Evolutionary conservation across 768 basidiomycete genomes (phyloP).

Genomic region (Leccinum imitatum): DNA sequence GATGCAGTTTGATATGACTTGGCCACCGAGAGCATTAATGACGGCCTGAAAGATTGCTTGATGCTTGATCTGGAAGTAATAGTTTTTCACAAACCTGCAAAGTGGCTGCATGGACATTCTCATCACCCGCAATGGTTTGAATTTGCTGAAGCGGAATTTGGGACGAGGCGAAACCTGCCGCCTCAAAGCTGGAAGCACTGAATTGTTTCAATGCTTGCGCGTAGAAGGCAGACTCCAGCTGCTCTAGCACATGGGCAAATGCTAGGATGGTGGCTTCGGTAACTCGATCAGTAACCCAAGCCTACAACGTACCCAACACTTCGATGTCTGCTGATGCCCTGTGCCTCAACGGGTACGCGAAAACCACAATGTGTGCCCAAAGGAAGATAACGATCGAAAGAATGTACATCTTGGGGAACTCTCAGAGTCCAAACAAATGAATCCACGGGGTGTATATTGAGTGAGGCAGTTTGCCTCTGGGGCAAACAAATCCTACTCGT

Average conservation of each 20-base stretch:
- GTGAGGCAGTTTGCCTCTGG: constrained; percentile 38
- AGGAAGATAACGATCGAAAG: background rate
- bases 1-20: constrained; percentile 54
- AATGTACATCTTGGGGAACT: constrained; percentile 9
- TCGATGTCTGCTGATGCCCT: constrained; percentile 30
- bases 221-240: constrained; percentile 72
- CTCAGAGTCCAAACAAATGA: constrained; percentile 29
- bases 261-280: constrained; percentile 38
- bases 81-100: constrained; percentile 44
- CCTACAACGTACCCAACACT: constrained; percentile 54
- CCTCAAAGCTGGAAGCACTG: constrained; percentile 56
- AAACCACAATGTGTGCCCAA: background rate
- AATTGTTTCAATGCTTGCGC: constrained; percentile 64
- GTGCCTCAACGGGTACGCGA: constrained; percentile 13
- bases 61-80: no score
- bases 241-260: constrained; percentile 75
- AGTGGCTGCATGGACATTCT: constrained; percentile 55
- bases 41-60: constrained; percentile 34
- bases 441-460: constrained; percentile 8
- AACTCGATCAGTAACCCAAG: background rate
- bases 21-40: constrained; percentile 52
- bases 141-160: constrained; percentile 62
- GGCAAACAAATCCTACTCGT: background rate
- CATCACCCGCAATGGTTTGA: constrained; percentile 57
- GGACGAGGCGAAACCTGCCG: constrained; percentile 61